Evolutionary conservation across 305 asterid species (phyloP), one percentile per base, ranked within the genome.

Genomic region (Fraxinus floribunda): DNA sequence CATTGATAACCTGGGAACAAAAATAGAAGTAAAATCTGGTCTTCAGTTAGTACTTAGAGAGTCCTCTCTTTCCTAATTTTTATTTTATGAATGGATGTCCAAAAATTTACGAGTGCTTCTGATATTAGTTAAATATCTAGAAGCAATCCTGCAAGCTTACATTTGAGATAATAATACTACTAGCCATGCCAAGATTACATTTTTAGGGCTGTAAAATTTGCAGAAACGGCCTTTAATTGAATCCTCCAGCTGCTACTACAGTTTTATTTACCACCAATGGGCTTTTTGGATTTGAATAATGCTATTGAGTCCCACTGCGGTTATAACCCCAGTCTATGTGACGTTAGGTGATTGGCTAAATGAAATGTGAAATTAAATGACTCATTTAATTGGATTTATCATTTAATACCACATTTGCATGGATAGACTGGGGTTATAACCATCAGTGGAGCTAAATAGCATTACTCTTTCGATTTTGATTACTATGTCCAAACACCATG

Each of bases 81-180:
- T 62, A 26, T 35, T 77, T 76, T 32, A 36, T 81, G 35, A 82
- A 32, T 79, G 41, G 66, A 78, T 84, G 16, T 24, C 77, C 83
- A 29, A 57, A 39, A 79, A 6, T 75, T 26, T 68, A 68, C 32
- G 18, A 75, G 26, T 76, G 35, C 77, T 52, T 74, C 71, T 79
- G 41, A 77, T 64, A 26, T 20, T 64, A 20, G 3, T 68, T 29
- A 68, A 10, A 68, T 68, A 78, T 46, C 64, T 72, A 22, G 32
- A 68, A 75, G 78, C 30, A 22, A 78, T 36, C 77, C 57, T 16
- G 16, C 46, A 39, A 71, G 84, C 57, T 22, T 24, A 35, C 80
- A 64, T 73, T 46, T 44, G 81, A 44, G 86, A 73, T 77, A 18
- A 44, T 62, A 35, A 18, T 80, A 32, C 60, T 38, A 39, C 57